These are phyloP conservation scores for Starmera stellimalicola DNA, from an alignment of 1,139 yeast species.

Conservation along the genomic window DNA sequence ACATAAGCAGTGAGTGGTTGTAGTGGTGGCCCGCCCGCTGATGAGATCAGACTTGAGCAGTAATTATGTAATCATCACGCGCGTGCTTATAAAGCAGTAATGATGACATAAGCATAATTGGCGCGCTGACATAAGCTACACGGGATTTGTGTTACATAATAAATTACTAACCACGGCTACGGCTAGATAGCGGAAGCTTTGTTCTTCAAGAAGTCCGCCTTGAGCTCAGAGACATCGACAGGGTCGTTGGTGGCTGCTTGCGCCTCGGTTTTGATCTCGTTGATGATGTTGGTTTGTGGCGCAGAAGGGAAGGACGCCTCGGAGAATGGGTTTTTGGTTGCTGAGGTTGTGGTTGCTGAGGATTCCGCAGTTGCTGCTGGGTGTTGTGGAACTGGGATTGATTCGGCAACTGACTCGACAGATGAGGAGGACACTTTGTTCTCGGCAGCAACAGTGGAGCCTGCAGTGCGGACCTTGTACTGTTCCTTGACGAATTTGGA, in stretches of 20 bases:
- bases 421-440: slow-evolving; percentile 19
- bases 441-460: slow-evolving; percentile 46
- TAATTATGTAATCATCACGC: not conserved
- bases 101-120: not conserved
- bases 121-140: not conserved
- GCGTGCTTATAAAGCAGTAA: not conserved
- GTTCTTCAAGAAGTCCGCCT: slow-evolving; percentile 21
- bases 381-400: slow-evolving; percentile 10
- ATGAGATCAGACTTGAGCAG: not conserved
- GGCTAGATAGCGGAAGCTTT: slow-evolving; percentile 15
- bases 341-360: not conserved
- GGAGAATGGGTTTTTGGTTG: slow-evolving; percentile 5
- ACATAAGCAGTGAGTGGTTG: too few species aligned
- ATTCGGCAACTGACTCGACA: slow-evolving; percentile 20
- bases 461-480: slow-evolving; percentile 61
- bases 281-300: slow-evolving; percentile 23
- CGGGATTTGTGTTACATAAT: too few species aligned
- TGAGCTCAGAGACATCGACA: slow-evolving; percentile 20
- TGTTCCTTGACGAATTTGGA: slow-evolving; percentile 46
- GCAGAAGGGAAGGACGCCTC: slow-evolving; percentile 34
- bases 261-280: slow-evolving; percentile 7
- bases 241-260: slow-evolving; percentile 15
- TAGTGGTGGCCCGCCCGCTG: too few species aligned
- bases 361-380: not conserved
- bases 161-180: too few species aligned